phyloP scores from a whole-genome alignment of 2,329 filamentous ascomycete genomes.

The Hymenoscyphus scutula region DNA sequence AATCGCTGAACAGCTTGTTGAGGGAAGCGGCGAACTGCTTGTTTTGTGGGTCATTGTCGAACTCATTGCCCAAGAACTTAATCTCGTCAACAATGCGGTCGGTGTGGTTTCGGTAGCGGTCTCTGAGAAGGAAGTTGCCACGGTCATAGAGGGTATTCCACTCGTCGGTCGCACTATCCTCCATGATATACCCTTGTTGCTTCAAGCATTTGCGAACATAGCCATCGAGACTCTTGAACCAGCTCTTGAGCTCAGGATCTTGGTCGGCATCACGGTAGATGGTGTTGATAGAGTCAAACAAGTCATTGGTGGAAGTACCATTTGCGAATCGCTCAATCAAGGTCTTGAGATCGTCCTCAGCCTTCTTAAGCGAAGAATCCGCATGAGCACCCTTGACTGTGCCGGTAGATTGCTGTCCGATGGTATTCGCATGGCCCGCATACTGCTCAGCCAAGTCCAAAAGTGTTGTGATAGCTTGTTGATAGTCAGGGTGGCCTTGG shows the following conservation, averaged over 20 bases:
- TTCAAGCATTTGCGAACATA: slow-evolving; percentile 83
- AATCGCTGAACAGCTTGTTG: slow-evolving; percentile 81
- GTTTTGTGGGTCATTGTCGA: slow-evolving; percentile 85
- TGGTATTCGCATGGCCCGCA: slow-evolving; percentile 65
- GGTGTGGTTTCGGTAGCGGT: slow-evolving; percentile 83
- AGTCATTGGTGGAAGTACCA: slow-evolving; percentile 80
- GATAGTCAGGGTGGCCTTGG: slow-evolving; percentile 92
- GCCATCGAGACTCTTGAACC: slow-evolving; percentile 77
- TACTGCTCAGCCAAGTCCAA: slow-evolving; percentile 84
- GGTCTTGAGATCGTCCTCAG: slow-evolving; percentile 79
- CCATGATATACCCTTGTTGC: slow-evolving; percentile 87
- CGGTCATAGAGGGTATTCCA: slow-evolving; percentile 85
- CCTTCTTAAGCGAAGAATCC: slow-evolving; percentile 62
- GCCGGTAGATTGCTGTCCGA: slow-evolving; percentile 63
- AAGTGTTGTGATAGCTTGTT: slow-evolving; percentile 85
- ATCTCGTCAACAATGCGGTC: slow-evolving; percentile 84
- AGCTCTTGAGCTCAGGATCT: slow-evolving; percentile 81
- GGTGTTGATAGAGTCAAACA: slow-evolving; percentile 79
- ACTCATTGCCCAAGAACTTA: slow-evolving; percentile 86
- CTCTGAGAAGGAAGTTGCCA: slow-evolving; percentile 80
- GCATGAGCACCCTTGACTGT: slow-evolving; percentile 70
- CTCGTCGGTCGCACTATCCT: slow-evolving; percentile 73
- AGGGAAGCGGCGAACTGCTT: slow-evolving; percentile 72
- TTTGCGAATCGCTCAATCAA: slow-evolving; percentile 96
- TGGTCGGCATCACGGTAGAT: slow-evolving; percentile 85